phyloP scores from a whole-genome alignment of 2,329 filamentous ascomycete genomes.

The Pseudogymnoascus destructans region DNA sequence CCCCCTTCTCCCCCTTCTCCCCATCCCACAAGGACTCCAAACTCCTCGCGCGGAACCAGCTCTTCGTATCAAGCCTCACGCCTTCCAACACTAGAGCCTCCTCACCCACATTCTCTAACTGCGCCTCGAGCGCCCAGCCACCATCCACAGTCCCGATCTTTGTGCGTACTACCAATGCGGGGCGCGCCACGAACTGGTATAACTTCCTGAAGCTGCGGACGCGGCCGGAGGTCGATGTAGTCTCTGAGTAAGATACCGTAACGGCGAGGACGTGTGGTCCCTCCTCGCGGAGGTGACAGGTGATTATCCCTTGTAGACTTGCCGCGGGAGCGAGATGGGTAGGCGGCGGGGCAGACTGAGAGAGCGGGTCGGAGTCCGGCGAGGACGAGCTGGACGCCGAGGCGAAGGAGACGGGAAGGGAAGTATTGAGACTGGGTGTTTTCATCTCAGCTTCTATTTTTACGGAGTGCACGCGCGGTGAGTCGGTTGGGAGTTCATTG shows the following conservation, averaged over 20 bases:
- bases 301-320: conserved; percentile 69
- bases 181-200: conserved; percentile 92
- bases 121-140: conserved; percentile 74
- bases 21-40: conserved; percentile 31
- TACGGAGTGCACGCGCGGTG: conserved; percentile 43
- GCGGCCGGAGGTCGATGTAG: conserved; percentile 53
- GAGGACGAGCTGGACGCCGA: conserved; percentile 17
- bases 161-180: conserved; percentile 77
- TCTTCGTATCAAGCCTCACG: conserved; percentile 41
- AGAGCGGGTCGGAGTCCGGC: conserved; percentile 11
- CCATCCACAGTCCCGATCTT: conserved; percentile 53
- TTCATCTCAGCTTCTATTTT: conserved; percentile 89
- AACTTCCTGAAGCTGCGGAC: conserved; percentile 84
- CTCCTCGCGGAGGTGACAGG: conserved; percentile 84
- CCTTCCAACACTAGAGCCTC: conserved; percentile 65
- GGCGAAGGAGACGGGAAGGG: conserved; percentile 54
- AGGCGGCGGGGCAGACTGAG: conserved; percentile 15
- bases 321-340: conserved; percentile 46
- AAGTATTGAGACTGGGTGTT: conserved; percentile 51
- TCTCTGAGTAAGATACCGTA: conserved; percentile 89
- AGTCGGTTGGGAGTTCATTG: conserved; percentile 49
- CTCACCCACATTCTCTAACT: conserved; percentile 89
- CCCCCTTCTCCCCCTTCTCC: conserved; percentile 36
- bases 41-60: conserved; percentile 38
- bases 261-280: conserved; percentile 88